phyloP scores from a whole-genome alignment of 352 stramenopile species.

The Globisporangium carolinianum region DNA sequence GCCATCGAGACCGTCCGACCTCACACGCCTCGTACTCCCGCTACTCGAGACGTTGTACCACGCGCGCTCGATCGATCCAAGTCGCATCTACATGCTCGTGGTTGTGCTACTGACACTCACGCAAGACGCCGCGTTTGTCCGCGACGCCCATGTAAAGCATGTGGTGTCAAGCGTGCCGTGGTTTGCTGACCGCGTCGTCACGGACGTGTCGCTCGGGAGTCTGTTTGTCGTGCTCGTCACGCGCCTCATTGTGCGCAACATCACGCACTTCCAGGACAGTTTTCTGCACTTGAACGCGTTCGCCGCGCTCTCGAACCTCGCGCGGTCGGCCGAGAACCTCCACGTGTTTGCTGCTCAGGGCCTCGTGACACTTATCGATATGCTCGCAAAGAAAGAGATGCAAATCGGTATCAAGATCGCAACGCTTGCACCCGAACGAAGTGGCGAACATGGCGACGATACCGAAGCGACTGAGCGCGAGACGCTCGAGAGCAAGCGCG shows the following conservation, averaged over 20 bases:
- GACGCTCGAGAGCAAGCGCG: slow-evolving; percentile 41
- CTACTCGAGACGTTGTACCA: slow-evolving; percentile 72
- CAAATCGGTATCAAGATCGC: slow-evolving; percentile 51
- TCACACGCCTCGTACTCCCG: slow-evolving; percentile 24
- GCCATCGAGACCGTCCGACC: slow-evolving; percentile 1
- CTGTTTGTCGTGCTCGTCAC: slow-evolving; percentile 77
- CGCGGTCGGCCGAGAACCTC: slow-evolving; percentile 59
- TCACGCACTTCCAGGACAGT: slow-evolving; percentile 73
- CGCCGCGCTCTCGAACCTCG: slow-evolving; percentile 64
- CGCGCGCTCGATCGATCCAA: slow-evolving; percentile 48
- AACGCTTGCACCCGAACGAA: slow-evolving; percentile 1
- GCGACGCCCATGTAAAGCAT: slow-evolving; percentile 49
- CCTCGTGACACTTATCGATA: slow-evolving; percentile 59
- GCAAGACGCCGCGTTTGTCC: slow-evolving; percentile 53
- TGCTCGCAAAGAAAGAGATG: slow-evolving; percentile 70
- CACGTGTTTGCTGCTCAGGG: slow-evolving; percentile 70
- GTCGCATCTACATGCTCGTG: slow-evolving; percentile 64
- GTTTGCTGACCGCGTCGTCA: slow-evolving; percentile 76
- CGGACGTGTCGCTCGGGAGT: slow-evolving; percentile 66
- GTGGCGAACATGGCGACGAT: neutral
- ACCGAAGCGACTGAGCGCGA: slow-evolving; percentile 20
- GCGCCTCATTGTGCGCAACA: slow-evolving; percentile 69
- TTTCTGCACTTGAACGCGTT: slow-evolving; percentile 78
- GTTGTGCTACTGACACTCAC: slow-evolving; percentile 66
- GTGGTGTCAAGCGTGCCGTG: slow-evolving; percentile 57